phyloP scores from a whole-genome alignment of 768 basidiomycete genomes.

The Lanmaoa rubissima region DNA sequence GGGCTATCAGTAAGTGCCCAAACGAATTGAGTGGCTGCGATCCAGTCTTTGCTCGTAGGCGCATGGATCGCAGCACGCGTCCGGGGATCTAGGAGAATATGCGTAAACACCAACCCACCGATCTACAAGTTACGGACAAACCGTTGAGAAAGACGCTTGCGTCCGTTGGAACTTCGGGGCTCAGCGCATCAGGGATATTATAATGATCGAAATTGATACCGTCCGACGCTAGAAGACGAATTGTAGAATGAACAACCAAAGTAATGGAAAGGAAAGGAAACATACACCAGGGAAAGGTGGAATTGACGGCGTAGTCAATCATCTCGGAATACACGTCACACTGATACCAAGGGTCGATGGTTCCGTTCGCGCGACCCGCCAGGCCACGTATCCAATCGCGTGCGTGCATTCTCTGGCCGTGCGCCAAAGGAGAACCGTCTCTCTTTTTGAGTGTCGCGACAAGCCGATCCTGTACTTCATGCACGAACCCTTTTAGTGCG shows the following conservation, averaged over 20 bases:
- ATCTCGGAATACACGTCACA: conserved; percentile 60
- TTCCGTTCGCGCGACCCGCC: conserved; percentile 47
- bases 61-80: conserved; percentile 64
- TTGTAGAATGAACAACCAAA: neutral
- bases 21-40: conserved; percentile 17
- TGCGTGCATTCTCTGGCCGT: conserved; percentile 17
- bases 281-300: conserved; percentile 57
- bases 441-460: conserved; percentile 7
- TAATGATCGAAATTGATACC: conserved; percentile 26
- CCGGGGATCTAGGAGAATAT: neutral
- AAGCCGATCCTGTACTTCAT: conserved; percentile 10
- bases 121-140: too few species aligned
- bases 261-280: neutral
- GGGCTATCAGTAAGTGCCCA: conserved; percentile 10
- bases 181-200: too few species aligned
- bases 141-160: too few species aligned
- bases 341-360: conserved; percentile 57
- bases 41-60: conserved; percentile 58
- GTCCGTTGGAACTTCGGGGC: too few species aligned
- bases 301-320: conserved; percentile 67
- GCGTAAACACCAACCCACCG: conserved; percentile 34
- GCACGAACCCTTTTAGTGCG: conserved; percentile 8
- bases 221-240: conserved; percentile 1
- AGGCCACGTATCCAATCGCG: conserved; percentile 45
- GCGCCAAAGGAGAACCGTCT: conserved; percentile 16